Evolutionary conservation across 1,139 yeast genomes (phyloP).

Genomic region (Kodamaea derodonti): DNA sequence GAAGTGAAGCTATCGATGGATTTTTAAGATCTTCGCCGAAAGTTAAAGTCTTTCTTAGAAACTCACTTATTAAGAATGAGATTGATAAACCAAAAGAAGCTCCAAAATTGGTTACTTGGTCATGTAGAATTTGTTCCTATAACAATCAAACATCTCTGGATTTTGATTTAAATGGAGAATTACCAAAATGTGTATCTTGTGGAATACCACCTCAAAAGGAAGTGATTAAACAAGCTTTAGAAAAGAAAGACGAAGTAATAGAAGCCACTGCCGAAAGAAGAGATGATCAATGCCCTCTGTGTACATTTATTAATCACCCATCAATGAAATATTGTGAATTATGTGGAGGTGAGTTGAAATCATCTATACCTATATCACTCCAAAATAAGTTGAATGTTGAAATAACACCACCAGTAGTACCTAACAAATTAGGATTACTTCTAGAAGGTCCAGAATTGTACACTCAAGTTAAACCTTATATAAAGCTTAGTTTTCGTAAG

Average conservation of each 20-base stretch:
- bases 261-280: conserved; percentile 8
- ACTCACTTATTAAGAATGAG: background rate
- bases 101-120: conserved; percentile 49
- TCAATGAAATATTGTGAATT: conserved; percentile 76
- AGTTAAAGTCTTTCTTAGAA: conserved; percentile 38
- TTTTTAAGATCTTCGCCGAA: conserved; percentile 81
- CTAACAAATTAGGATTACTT: conserved; percentile 17
- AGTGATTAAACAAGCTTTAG: conserved; percentile 4
- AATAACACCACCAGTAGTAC: conserved; percentile 1
- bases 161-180: conserved; percentile 26
- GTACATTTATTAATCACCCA: conserved; percentile 86
- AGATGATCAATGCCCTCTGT: conserved; percentile 63
- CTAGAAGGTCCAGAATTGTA: conserved; percentile 32
- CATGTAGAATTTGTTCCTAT: conserved; percentile 79
- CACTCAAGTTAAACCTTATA: conserved; percentile 30
- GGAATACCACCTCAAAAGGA: conserved; percentile 46
- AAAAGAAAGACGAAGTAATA: conserved; percentile 4
- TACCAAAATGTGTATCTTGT: conserved; percentile 71
- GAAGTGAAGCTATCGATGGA: conserved; percentile 50
- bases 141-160: conserved; percentile 48
- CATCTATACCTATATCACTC: conserved; percentile 15
- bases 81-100: background rate
- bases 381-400: conserved; percentile 7
- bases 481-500: conserved; percentile 60
- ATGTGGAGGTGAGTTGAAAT: conserved; percentile 64